Evolutionary conservation across 768 basidiomycete species (phyloP), one percentile per base, ranked within the genome.

Genomic region (Pleurotus salmoneostramineus): DNA sequence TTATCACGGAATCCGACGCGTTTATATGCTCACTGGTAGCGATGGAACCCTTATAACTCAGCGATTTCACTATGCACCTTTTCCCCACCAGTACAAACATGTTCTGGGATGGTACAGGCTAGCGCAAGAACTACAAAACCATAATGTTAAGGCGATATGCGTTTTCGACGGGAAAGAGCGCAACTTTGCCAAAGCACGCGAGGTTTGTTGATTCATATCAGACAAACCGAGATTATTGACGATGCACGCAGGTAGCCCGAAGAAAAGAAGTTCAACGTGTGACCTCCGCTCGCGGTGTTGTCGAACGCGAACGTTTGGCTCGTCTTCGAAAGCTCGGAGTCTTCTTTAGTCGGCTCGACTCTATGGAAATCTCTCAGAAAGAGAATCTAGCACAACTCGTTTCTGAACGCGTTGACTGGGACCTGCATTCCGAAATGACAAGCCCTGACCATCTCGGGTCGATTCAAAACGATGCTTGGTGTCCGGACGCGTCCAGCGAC

Each of bases 1-100:
- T 31, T 55, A 55, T 42, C 6, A 21, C 11, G 11, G 7, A 55
- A 43, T 59, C 60, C 43, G 42, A 50, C 58, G 44, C 12, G 52
- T 45, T 21, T 42, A 49, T 56, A 17, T 54, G 21, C 21, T 27
- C 21, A 27, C n/a, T 40, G 37, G 37, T 64, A 93, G 92, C 45
- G 92, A 94, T 77, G 92, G 86, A 47, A 94, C 91, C 5, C 85
- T 94, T 57, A 79, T 94, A 65, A 94, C 91, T 0, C 90, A 91
- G 66, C 83, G 91, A 21, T 77, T 93, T 46, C 89, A 93, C 65
- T 94, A 86, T 69, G 79, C 85, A 0, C 85, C 79, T 11, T 71
- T 77, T 52, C 83, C 85, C 1, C 84, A 91, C 65, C 74, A 72
- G 0, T 76, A 84, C 62, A 80, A 87, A 33, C 92, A 94, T 69